Evolutionary conservation across 768 basidiomycete species (phyloP), one percentile per base, ranked within the genome.

Genomic region (Daedalea quercina): DNA sequence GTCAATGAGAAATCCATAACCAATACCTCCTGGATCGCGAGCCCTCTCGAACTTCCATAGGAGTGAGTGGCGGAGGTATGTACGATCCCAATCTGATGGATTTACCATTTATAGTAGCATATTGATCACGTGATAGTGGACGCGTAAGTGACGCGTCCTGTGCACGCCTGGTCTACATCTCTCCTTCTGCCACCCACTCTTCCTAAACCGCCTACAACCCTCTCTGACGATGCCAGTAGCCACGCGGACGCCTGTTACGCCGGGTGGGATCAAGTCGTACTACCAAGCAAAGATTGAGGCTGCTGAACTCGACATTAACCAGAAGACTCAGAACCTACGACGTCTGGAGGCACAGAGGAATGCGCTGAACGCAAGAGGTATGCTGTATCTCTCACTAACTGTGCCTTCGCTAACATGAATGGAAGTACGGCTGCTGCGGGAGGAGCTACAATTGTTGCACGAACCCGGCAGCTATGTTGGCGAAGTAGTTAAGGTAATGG

Each of bases 401-500:
- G n/a, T 37, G 11, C 42, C 15, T 28, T 33, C 41, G 11, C 44
- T 42, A 43, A 13, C 26, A 1, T 55, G 24, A 25, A 45, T 20
- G 24, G 20, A 45, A 96, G 95, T 99, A 24, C 78, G 95, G 44
- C 69, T 98, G 9, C 75, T 98, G 31, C 69, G 94, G 37, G 95
- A 99, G 68, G 95, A 95, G 70, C 73, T 98, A 2, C 94, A 94
- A 63, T 75, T 94, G 12, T 74, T 96, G 7, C 93, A 94, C 58
- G 95, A 98, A 64, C 94, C 96, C 0, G 95, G 94, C 24, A 91
- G 88, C 65, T 97, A 98, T 71, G 94, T 99, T 37, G 96, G 96
- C 7, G 96, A 98, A 70, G 84, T 98, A 12, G 87, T 97, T 60
- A 98, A 95, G 71, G 87, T 96, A 6, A 99, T 98, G 96, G 93